Percentiles rank a stretch among this genome's conserved stretches.
Evolutionary conservation across 2,329 filamentous ascomycete species (phyloP).

Genomic region (Aspergillus sp.): DNA sequence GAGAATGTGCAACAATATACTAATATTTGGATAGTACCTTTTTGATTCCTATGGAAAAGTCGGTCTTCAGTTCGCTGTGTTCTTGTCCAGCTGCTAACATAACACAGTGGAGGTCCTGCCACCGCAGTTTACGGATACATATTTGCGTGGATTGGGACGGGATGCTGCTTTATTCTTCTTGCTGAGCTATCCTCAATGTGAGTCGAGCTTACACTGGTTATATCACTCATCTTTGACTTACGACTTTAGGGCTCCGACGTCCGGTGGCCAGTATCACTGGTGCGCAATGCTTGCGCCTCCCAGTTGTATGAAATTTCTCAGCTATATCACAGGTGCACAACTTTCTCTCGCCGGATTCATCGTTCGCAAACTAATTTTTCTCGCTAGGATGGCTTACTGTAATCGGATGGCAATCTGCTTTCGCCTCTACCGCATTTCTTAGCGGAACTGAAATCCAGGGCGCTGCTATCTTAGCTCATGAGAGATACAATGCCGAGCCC

Average conservation of each 20-base stretch:
- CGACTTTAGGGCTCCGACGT: not conserved
- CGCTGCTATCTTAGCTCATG: constrained; percentile 37
- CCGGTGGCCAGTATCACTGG: constrained; percentile 42
- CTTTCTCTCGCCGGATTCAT: not conserved
- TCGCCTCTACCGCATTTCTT: constrained; percentile 37
- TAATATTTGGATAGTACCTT: not conserved
- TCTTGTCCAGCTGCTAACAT: not conserved
- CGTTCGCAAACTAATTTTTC: not conserved
- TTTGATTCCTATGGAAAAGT: not conserved
- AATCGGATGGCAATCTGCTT: constrained; percentile 44
- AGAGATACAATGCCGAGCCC: constrained; percentile 36
- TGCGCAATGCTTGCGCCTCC: constrained; percentile 41
- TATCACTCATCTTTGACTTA: not conserved
- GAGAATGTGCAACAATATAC: not conserved
- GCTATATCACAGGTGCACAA: constrained; percentile 35
- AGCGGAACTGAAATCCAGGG: constrained; percentile 37
- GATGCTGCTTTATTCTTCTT: constrained; percentile 26
- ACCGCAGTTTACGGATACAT: constrained; percentile 35
- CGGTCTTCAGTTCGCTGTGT: not conserved
- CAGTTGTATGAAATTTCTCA: constrained; percentile 35
- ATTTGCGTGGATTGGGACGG: constrained; percentile 32
- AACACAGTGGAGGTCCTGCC: constrained; percentile 31
- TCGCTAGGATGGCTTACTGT: constrained; percentile 40
- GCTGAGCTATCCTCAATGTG: constrained; percentile 37
- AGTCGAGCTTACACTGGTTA: not conserved